Evolutionary conservation across 176 grass and related monocot species (phyloP).

Genomic region (Oryza punctata): DNA sequence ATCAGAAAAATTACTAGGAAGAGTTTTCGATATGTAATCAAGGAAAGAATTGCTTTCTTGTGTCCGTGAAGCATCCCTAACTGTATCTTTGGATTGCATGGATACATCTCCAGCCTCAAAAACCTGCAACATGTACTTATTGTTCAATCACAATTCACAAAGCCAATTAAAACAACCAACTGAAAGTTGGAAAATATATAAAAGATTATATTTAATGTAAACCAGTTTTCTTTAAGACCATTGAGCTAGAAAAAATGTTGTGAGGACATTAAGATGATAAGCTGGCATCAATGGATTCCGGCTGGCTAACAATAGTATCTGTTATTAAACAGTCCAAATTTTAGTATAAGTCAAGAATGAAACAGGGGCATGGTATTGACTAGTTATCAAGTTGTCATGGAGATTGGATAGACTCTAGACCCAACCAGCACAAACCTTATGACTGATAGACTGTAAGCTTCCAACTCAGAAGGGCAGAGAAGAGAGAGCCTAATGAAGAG

Average conservation of each 20-base stretch:
- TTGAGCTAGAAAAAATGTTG: neutral
- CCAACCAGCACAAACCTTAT: neutral
- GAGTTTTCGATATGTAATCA: slow-evolving; percentile 34
- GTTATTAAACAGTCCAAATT: neutral
- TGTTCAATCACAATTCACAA: slow-evolving; percentile 30
- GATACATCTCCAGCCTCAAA: slow-evolving; percentile 57
- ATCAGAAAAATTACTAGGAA: slow-evolving; percentile 24
- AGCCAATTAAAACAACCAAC: slow-evolving; percentile 27
- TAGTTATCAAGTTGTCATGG: neutral
- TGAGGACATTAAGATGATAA: neutral
- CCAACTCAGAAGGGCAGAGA: neutral
- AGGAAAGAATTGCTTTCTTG: slow-evolving; percentile 36
- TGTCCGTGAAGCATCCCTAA: slow-evolving; percentile 40
- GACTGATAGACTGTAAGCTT: neutral
- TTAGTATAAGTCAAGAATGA: neutral
- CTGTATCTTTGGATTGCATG: slow-evolving; percentile 51
- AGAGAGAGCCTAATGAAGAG: neutral
- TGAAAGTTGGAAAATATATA: slow-evolving; percentile 6
- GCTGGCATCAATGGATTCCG: neutral
- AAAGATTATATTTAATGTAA: neutral
- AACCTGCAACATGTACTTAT: slow-evolving; percentile 59
- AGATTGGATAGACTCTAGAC: neutral
- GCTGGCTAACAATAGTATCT: neutral
- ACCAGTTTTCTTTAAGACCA: slow-evolving; percentile 9
- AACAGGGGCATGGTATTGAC: neutral